Conservation (phyloP, 169 alveolate genomes). For the Haemoproteus tartakovskyi region DNA sequence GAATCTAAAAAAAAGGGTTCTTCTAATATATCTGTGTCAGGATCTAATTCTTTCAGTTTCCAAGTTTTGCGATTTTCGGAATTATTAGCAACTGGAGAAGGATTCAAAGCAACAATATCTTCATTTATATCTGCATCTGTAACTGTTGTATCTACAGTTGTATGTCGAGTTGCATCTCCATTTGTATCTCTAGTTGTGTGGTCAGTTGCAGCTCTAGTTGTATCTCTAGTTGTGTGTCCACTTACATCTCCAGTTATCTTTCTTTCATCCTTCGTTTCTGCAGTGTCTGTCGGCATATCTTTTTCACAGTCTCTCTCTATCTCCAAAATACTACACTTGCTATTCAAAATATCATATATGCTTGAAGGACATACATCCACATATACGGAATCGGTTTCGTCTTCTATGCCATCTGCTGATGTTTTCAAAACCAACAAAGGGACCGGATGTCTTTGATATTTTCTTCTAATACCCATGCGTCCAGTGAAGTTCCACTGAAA, state of each 20-base stretch:
- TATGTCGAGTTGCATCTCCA: neutral
- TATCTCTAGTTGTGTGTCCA: neutral
- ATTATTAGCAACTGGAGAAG: neutral
- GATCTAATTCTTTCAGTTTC: constrained; percentile 68
- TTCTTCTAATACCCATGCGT: constrained; percentile 75
- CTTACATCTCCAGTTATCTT: neutral
- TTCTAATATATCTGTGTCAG: constrained; percentile 77
- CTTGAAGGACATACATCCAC: constrained; percentile 53
- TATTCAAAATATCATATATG: constrained; percentile 43
- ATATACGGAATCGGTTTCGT: constrained; percentile 24
- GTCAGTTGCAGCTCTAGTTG: neutral
- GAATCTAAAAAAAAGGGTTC: constrained; percentile 69
- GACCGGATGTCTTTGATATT: constrained; percentile 67
- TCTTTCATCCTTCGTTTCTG: neutral
- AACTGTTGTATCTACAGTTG: neutral
- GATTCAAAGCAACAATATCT: neutral
- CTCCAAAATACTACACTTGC: constrained; percentile 25
- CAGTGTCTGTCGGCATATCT: neutral
- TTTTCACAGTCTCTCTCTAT: neutral
- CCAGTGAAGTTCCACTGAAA: constrained; percentile 75
- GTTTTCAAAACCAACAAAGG: constrained; percentile 71
- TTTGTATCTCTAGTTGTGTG: neutral
- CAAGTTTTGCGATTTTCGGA: constrained; percentile 33
- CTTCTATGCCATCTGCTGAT: constrained; percentile 31
- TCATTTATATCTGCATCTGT: neutral